Evolutionary conservation across 1,139 yeast species (phyloP).

Genomic region (Blastobotrys persicus): DNA sequence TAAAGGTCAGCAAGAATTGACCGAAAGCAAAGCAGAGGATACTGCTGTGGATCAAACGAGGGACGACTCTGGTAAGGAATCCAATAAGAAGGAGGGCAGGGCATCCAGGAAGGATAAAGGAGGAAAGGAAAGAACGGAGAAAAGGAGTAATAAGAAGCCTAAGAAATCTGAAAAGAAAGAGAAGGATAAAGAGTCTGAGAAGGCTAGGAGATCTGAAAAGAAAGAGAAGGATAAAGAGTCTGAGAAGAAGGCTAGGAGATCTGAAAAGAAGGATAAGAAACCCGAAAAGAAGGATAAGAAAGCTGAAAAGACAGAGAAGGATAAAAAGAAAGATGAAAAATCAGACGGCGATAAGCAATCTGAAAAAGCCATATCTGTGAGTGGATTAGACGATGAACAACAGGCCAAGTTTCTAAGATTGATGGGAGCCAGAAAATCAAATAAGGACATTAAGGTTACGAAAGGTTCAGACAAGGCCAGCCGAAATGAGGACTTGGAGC

Average conservation of each 20-base stretch:
- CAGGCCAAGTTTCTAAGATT: constrained; percentile 29
- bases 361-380: constrained; percentile 21
- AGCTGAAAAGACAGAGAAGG: constrained; percentile 14
- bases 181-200: constrained; percentile 11
- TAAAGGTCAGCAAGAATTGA: too few species aligned
- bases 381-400: constrained; percentile 25
- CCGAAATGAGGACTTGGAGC: constrained; percentile 20
- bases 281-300: constrained; percentile 12
- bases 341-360: constrained; percentile 1
- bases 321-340: constrained; percentile 12
- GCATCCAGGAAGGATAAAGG: not conserved
- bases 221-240: constrained; percentile 4
- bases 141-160: constrained; percentile 2
- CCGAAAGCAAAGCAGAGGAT: too few species aligned
- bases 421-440: constrained; percentile 28
- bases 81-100: not conserved
- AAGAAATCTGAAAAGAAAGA: constrained; percentile 11
- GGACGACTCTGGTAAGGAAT: too few species aligned
- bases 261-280: constrained; percentile 3
- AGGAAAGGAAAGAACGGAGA: constrained; percentile 5
- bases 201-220: constrained; percentile 12
- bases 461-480: constrained; percentile 4
- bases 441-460: constrained; percentile 17
- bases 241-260: constrained; percentile 5
- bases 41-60: too few species aligned